Evolutionary conservation across 2,329 filamentous ascomycete species (phyloP).

Genomic region (Paramyrothecium roridum): DNA sequence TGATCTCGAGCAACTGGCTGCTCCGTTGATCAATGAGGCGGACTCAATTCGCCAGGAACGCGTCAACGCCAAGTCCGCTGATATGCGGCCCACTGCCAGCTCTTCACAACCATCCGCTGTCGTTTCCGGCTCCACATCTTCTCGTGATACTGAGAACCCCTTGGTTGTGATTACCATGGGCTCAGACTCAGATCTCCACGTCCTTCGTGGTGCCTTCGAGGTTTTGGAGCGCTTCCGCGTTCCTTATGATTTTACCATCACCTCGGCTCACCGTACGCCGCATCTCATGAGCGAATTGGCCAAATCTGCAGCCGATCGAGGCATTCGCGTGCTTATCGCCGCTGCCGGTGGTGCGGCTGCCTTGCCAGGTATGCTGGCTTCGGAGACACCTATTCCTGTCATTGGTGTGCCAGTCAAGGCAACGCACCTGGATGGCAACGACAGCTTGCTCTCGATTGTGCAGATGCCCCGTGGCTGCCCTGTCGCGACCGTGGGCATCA

Average conservation of each 20-base stretch:
- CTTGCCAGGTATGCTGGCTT: conserved; percentile 72
- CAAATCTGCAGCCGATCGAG: conserved; percentile 57
- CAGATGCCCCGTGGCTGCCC: conserved; percentile 76
- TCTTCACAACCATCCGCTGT: conserved; percentile 5
- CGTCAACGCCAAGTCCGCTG: conserved; percentile 35
- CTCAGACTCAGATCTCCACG: conserved; percentile 72
- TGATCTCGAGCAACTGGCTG: conserved; percentile 56
- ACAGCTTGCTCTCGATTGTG: conserved; percentile 70
- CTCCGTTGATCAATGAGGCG: conserved; percentile 65
- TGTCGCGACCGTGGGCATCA: conserved; percentile 74
- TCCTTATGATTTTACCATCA: conserved; percentile 70
- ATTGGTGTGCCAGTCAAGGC: conserved; percentile 77
- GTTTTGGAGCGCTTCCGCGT: conserved; percentile 69
- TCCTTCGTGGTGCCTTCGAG: conserved; percentile 63
- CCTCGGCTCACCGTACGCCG: conserved; percentile 76
- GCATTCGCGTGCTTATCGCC: conserved; percentile 72
- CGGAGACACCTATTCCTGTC: conserved; percentile 68
- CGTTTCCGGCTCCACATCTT: conserved; percentile 5
- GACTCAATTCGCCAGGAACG: conserved; percentile 57
- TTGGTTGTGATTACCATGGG: conserved; percentile 80
- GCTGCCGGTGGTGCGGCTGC: conserved; percentile 73
- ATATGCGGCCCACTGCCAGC: conserved; percentile 28
- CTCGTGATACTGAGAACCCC: conserved; percentile 36
- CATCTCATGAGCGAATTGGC: conserved; percentile 67
- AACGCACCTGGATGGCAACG: conserved; percentile 67